Base-by-base conservation (phyloP, 169 alveolate genomes). In the Sarcocystis neurona region DNA sequence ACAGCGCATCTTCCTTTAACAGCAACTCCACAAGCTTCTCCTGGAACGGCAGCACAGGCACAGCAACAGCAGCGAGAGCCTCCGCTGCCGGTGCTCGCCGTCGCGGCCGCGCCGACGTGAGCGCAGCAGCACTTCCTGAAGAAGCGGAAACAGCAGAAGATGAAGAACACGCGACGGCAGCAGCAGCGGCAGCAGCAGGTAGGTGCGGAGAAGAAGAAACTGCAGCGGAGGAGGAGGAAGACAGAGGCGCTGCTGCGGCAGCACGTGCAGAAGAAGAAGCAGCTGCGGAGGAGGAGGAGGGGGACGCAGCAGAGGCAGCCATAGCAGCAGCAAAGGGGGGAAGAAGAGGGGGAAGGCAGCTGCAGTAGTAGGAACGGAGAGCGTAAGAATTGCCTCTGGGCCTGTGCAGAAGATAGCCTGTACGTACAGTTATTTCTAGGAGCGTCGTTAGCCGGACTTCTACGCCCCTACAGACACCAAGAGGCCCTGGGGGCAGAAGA, bases 21-120 rank as follows among this genome's bases (percentile, higher is more conserved):
- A 82, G 63, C 58, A 39, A 23, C 0, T 12, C 63, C 32, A 66
- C 88, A 34, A 66, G 66, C 10, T 43, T 41, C 10, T 60, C 78
- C 46, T 50, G n/a, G 63, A 58, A 82, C 63, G 2, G 75, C 37
- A 82, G 88, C 56, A 30, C n/a, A 37, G 30, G 88, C 34, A 72
- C 20, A 27, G 41, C 5, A 23, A 23, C 23, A 12, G 12, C 66
- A 23, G 23, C 23, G 30, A 53, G 66, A 53, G 23, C 30, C 12
- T 53, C 66, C 66, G 12, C 66, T 53, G 23, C 23, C 66, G 30
- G 30, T 53, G 12, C 66, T 53, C 66, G 12, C 66, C n/a, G n/a
- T n/a, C n/a, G n/a, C n/a, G n/a, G n/a, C n/a, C n/a, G n/a, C n/a
- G n/a, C n/a, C n/a, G n/a, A n/a, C n/a, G n/a, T n/a, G n/a, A n/a